Percentiles rank a stretch among this genome's conserved stretches.
These are phyloP conservation scores for Fonsecaea pugnacius DNA, from an alignment of 2,329 filamentous ascomycete genomes.

Conservation along the genomic window DNA sequence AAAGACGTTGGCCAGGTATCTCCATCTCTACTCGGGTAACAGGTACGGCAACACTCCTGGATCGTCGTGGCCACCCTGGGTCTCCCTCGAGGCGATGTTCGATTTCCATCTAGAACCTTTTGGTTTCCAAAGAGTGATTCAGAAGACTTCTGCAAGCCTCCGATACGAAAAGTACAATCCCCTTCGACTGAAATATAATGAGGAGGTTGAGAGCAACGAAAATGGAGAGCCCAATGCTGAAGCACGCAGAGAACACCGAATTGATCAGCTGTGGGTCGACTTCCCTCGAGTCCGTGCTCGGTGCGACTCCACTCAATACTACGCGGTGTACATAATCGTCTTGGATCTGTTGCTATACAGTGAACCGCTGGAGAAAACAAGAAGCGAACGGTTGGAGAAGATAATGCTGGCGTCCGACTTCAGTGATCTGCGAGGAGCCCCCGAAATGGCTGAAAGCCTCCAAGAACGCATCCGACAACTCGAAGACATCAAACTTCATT, in stretches of 20 bases:
- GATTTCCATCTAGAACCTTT: conserved; percentile 93
- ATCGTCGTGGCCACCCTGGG: conserved; percentile 95
- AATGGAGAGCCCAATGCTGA: conserved; percentile 50
- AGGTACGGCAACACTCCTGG: conserved; percentile 84
- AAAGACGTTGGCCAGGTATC: conserved; percentile 83
- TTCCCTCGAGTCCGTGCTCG: conserved; percentile 93
- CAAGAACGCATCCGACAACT: conserved; percentile 92
- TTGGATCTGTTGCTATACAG: conserved; percentile 94
- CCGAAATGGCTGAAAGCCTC: conserved; percentile 86
- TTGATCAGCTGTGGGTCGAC: conserved; percentile 95
- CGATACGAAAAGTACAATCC: conserved; percentile 99
- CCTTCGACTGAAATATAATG: conserved; percentile 93
- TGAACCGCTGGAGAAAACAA: conserved; percentile 95
- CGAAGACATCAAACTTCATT: conserved; percentile 94
- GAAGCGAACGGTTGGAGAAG: conserved; percentile 92
- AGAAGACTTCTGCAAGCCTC: conserved; percentile 92
- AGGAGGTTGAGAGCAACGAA: conserved; percentile 70
- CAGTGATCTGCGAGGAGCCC: conserved; percentile 90
- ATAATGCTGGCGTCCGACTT: conserved; percentile 99
- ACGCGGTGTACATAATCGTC: conserved; percentile 97
- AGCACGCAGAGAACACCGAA: conserved; percentile 70
- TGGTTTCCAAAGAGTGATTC: conserved; percentile 96
- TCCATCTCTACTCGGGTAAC: conserved; percentile 93
- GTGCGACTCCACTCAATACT: conserved; percentile 97
- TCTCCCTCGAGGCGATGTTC: conserved; percentile 97